phyloP scores from a whole-genome alignment of 2,329 filamentous ascomycete species.

The Penicillium sumatraense region DNA sequence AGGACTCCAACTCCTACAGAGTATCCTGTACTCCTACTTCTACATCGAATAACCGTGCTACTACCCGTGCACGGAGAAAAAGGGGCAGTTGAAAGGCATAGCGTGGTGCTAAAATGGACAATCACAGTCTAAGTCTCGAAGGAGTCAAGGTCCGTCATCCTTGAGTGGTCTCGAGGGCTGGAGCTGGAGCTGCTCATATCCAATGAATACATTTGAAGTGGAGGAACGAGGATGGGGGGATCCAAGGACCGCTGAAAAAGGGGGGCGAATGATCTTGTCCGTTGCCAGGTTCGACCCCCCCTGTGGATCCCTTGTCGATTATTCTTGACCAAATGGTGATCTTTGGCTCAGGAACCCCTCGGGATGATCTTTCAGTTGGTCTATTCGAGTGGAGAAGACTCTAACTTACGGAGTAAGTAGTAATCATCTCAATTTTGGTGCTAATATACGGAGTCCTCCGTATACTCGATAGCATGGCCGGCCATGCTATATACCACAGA shows the following conservation, averaged over 20 bases:
- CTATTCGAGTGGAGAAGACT: too few species aligned
- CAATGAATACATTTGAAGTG: constrained; percentile 3
- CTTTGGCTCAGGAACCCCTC: not conserved
- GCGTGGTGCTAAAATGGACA: constrained; percentile 15
- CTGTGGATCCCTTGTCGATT: constrained; percentile 4
- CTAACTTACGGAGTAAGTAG: too few species aligned
- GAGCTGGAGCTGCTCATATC: constrained; percentile 5
- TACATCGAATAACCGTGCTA: not conserved
- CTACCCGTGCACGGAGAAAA: constrained; percentile 4
- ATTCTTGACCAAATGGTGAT: too few species aligned
- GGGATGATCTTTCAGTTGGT: too few species aligned
- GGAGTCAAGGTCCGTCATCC: constrained; percentile 14
- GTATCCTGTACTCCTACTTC: too few species aligned
- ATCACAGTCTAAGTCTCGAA: constrained; percentile 21
- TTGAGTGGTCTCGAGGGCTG: constrained; percentile 10
- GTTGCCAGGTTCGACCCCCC: not conserved
- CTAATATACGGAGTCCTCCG: too few species aligned
- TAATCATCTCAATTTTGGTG: too few species aligned
- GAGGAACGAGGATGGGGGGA: constrained; percentile 5
- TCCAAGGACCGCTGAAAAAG: constrained; percentile 8
- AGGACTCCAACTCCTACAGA: too few species aligned
- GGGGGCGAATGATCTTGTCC: constrained; percentile 6
- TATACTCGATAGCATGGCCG: too few species aligned
- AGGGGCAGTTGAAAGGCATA: constrained; percentile 9
- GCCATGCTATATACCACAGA: too few species aligned